These are phyloP conservation scores for Penicillium sp. DNA, from an alignment of 2,329 filamentous ascomycete species.

Conservation along the genomic window DNA sequence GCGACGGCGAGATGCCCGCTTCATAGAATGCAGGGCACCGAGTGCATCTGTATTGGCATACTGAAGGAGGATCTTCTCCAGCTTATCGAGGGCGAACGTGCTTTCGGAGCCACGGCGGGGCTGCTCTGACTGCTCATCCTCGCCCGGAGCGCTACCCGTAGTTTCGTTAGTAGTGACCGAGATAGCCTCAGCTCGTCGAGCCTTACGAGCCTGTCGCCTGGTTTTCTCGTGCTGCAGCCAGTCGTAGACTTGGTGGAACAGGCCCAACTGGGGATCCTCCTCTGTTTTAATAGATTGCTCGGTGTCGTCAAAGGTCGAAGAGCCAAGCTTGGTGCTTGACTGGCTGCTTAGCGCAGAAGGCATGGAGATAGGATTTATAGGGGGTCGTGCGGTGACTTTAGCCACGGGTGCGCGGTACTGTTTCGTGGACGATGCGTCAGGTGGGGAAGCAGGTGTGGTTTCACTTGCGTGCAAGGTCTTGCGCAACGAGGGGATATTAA, in stretches of 20 bases:
- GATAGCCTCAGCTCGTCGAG: slow-evolving; percentile 40
- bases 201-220: slow-evolving; percentile 56
- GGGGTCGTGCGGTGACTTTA: slow-evolving; percentile 28
- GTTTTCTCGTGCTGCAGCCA: slow-evolving; percentile 79
- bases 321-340: slow-evolving; percentile 24
- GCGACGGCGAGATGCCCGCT: slow-evolving; percentile 32
- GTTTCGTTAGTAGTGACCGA: slow-evolving; percentile 36
- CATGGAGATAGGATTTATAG: slow-evolving; percentile 17
- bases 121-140: slow-evolving; percentile 9
- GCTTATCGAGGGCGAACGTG: slow-evolving; percentile 67
- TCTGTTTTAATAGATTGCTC: slow-evolving; percentile 24
- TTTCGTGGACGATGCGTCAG: slow-evolving; percentile 23
- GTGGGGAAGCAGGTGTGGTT: slow-evolving; percentile 12
- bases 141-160: slow-evolving; percentile 30
- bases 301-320: slow-evolving; percentile 22
- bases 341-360: slow-evolving; percentile 27
- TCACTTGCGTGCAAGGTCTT: slow-evolving; percentile 21
- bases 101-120: slow-evolving; percentile 58
- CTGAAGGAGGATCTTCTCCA: slow-evolving; percentile 64
- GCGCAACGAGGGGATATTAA: slow-evolving; percentile 23
- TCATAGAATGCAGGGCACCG: slow-evolving; percentile 15
- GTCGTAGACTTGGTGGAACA: slow-evolving; percentile 69
- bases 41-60: slow-evolving; percentile 31
- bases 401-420: slow-evolving; percentile 27
- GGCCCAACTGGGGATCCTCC: slow-evolving; percentile 31